Base-by-base conservation (phyloP, 225 moss, liverwort and hornwort species). In the Pseudisothecium myosuroides region DNA sequence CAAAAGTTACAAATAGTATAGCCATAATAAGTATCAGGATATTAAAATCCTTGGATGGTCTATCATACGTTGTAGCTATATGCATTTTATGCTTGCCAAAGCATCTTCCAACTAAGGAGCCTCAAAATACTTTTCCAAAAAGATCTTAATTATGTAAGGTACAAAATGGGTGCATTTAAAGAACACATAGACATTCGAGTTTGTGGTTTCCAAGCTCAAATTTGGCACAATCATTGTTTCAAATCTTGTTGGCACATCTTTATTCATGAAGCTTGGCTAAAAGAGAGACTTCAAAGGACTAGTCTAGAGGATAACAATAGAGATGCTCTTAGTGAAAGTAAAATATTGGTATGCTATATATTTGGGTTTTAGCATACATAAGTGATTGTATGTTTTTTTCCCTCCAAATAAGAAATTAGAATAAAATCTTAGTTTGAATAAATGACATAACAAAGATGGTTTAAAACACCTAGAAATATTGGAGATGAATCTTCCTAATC, bases 91-190 rank as follows among this genome's bases (percentile, higher is more conserved):
- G 4, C 19, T 37, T 66, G 11, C 20, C 37, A 66, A 20, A 66
- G 4, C 19, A 37, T 66, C 20, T 7, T 0, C 2, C 3, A 1
- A 12, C 12, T 21, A 21, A 0, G 0, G 6, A 67, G 7, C 7
- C n/a, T 12, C 22, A 68, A 68, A 68, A n/a, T n/a, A n/a, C 4
- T n/a, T 68, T n/a, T 22, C 12, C 4, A 68, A n/a, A 4, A 22
- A 4, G 12, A 68, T 22, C 7, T 68, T 68, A 68, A n/a, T 68
- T n/a, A 6, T 6, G 45, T 12, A 2, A 68, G 12, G 22, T 7
- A 4, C 12, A n/a, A 67, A 37, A 67, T 21, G 37, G 67, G 12
- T 5, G 2, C 37, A 67, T 21, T 5, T n/a, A n/a, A 67, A n/a
- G 22, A n/a, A 37, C 2, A 7, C 4, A 0, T 37, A 0, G 37